These are phyloP conservation scores for Psilocybe cubensis DNA, from an alignment of 768 basidiomycete species.

Conservation along the genomic window DNA sequence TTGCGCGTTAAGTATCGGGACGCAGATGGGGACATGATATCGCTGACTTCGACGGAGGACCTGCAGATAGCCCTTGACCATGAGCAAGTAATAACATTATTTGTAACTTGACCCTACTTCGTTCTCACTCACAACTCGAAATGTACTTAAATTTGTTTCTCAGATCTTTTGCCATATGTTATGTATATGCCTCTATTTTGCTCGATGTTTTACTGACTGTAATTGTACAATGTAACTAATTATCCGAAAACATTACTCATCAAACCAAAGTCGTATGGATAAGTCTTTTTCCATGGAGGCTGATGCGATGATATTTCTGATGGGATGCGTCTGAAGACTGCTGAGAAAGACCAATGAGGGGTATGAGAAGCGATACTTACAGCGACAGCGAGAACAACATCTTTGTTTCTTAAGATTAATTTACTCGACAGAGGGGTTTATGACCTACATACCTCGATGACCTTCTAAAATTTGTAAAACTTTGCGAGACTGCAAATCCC, in stretches of 20 bases:
- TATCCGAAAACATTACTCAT: slow-evolving; percentile 31
- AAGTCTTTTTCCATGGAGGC: slow-evolving; percentile 91
- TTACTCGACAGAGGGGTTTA: background rate
- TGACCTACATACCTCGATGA: slow-evolving; percentile 64
- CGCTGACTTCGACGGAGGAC: background rate
- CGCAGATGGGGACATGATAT: background rate
- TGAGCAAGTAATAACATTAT: background rate
- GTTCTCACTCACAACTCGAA: background rate
- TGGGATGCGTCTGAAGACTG: slow-evolving; percentile 70
- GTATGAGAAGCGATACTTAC: slow-evolving; percentile 43
- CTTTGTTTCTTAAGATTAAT: slow-evolving; percentile 25
- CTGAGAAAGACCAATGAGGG: background rate
- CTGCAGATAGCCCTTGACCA: background rate
- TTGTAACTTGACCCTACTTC: background rate
- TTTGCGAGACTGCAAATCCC: slow-evolving; percentile 86
- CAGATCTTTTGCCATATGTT: too few relatives aligned
- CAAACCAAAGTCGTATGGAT: slow-evolving; percentile 82
- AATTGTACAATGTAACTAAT: background rate
- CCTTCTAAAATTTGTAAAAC: slow-evolving; percentile 77
- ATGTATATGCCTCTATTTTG: too few relatives aligned
- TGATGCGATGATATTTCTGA: slow-evolving; percentile 75
- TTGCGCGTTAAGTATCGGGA: background rate
- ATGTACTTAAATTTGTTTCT: background rate
- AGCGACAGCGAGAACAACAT: slow-evolving; percentile 79
- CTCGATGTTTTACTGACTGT: background rate